These are phyloP conservation scores for Poronia punctata DNA, from an alignment of 495 filamentous ascomycete species.

Conservation along the genomic window DNA sequence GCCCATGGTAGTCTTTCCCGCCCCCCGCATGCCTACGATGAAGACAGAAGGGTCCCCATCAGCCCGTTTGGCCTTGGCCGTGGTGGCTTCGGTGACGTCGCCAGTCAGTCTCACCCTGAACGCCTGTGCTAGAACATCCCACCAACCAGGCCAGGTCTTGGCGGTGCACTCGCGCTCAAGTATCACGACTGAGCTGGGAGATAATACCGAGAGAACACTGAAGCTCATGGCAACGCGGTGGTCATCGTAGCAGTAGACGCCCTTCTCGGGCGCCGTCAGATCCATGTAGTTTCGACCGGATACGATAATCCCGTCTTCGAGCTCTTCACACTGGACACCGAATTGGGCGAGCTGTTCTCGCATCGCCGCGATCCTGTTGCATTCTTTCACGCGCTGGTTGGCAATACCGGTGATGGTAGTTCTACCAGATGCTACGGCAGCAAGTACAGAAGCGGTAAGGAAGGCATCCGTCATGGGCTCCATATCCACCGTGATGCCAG, in stretches of 20 bases:
- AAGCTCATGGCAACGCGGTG: slow-evolving; percentile 98
- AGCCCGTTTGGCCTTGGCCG: slow-evolving; percentile 25
- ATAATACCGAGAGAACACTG: slow-evolving; percentile 73
- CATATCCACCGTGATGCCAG: slow-evolving; percentile 79
- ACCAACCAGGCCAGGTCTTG: slow-evolving; percentile 99
- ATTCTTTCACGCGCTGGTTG: slow-evolving; percentile 99
- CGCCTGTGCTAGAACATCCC: slow-evolving; percentile 73
- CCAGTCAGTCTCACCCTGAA: slow-evolving; percentile 73
- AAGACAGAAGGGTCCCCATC: slow-evolving; percentile 60
- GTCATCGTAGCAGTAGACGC: slow-evolving; percentile 93
- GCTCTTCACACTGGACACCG: slow-evolving; percentile 76
- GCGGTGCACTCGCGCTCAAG: slow-evolving; percentile 86
- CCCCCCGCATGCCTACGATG: slow-evolving; percentile 96
- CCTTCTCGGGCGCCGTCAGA: slow-evolving; percentile 54
- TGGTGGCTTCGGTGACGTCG: slow-evolving; percentile 46
- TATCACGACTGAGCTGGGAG: slow-evolving; percentile 71
- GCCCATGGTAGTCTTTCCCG: slow-evolving; percentile 91
- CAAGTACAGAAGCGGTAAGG: slow-evolving; percentile 87
- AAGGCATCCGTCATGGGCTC: slow-evolving; percentile 99
- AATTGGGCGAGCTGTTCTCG: slow-evolving; percentile 95
- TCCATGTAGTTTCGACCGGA: slow-evolving; percentile 57
- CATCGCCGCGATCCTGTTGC: slow-evolving; percentile 95
- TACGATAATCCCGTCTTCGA: slow-evolving; percentile 88
- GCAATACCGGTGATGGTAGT: slow-evolving; percentile 90
- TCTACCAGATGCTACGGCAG: slow-evolving; percentile 78